These are phyloP conservation scores for Oryza officinalis DNA, from an alignment of 176 grass and related monocot species.

Conservation along the genomic window DNA sequence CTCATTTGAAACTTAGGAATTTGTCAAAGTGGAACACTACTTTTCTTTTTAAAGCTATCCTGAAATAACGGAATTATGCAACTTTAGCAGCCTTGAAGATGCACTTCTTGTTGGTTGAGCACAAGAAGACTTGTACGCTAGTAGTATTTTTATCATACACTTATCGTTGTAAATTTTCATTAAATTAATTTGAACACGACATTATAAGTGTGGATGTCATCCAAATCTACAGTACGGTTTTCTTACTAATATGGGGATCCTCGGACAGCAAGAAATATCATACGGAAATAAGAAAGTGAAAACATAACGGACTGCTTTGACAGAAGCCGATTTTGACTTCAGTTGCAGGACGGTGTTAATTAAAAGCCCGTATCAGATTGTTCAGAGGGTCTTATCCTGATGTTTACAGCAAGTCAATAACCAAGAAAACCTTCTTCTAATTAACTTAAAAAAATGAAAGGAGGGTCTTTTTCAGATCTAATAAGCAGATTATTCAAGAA, in stretches of 20 bases:
- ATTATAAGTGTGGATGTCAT: background rate
- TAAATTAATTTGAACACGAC: background rate
- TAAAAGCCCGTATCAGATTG: background rate
- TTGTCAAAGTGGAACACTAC: constrained; percentile 43
- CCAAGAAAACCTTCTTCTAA: background rate
- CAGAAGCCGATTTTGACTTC: constrained; percentile 28
- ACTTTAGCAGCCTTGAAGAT: constrained; percentile 14
- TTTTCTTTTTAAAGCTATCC: constrained; percentile 43
- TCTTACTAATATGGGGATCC: background rate
- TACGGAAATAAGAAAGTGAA: background rate
- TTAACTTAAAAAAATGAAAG: background rate
- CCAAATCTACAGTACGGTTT: constrained; percentile 13
- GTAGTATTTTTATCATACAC: background rate
- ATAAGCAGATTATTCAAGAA: background rate
- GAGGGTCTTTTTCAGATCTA: background rate
- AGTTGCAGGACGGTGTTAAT: background rate
- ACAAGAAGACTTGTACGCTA: background rate
- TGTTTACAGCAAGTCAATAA: background rate
- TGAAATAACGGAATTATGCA: constrained; percentile 6
- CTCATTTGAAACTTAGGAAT: constrained; percentile 42
- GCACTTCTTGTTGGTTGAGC: constrained; percentile 9
- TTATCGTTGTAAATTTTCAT: background rate
- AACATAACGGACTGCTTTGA: background rate
- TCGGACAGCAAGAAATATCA: background rate
- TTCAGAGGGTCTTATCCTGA: background rate